Percentiles rank a stretch among this genome's conserved stretches.
Conservation (phyloP, 2,329 filamentous ascomycete species). For the Sporothrix euskadiensis region DNA sequence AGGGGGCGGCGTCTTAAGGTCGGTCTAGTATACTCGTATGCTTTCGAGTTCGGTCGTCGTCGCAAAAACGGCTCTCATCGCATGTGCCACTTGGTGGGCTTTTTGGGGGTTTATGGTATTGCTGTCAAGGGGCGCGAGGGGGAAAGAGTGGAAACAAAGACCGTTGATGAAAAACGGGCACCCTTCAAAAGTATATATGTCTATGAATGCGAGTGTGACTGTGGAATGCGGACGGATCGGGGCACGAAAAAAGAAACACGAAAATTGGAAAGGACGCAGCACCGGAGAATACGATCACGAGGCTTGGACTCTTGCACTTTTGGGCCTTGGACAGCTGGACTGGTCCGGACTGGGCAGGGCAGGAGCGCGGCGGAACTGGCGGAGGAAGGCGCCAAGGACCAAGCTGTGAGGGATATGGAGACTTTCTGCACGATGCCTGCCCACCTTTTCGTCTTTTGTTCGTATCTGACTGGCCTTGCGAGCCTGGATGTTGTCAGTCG, state of each 20-base stretch:
- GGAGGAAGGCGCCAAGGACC: constrained; percentile 16
- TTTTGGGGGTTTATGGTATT: not conserved
- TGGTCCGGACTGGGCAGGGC: not conserved
- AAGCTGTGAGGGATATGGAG: not conserved
- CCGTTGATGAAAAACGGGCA: not conserved
- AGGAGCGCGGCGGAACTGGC: constrained; percentile 15
- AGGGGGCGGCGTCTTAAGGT: not conserved
- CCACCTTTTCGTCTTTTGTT: not conserved
- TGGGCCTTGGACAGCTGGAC: not conserved
- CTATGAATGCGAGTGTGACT: not conserved
- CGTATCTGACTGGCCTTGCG: not conserved
- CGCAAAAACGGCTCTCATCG: not conserved
- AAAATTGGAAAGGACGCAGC: not conserved
- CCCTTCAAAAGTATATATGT: constrained; percentile 5
- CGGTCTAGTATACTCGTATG: not conserved
- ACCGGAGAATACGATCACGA: not conserved
- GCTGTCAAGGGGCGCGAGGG: not conserved
- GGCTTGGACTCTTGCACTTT: constrained; percentile 5
- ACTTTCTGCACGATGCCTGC: not conserved
- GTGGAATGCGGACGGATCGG: not conserved
- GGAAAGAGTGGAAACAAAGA: not conserved
- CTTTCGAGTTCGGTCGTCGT: constrained; percentile 2
- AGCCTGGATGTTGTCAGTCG: not conserved
- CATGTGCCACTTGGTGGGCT: constrained; percentile 3
- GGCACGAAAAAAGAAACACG: not conserved